A percentile compares a stretch with the other conserved stretches of the same genome.
These are phyloP conservation scores for Colletotrichum graminicola DNA, from an alignment of 2,329 filamentous ascomycete species.

Conservation along the genomic window DNA sequence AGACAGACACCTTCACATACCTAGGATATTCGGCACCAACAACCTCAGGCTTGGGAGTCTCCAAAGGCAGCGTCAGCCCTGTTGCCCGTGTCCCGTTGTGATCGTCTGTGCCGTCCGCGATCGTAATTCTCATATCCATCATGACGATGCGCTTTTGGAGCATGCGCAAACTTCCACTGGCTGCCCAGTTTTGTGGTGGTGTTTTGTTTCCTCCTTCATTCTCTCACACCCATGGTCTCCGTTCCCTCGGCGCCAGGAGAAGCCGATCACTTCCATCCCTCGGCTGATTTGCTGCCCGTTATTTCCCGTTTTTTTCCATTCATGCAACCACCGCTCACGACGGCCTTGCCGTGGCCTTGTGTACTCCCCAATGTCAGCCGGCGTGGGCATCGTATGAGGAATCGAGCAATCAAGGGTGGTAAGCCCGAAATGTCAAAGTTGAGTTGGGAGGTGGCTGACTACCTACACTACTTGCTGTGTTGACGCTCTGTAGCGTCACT, in stretches of 20 bases:
- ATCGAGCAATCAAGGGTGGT: conserved; percentile 7
- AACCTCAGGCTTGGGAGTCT: background rate
- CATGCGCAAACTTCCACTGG: conserved; percentile 13
- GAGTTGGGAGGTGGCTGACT: conserved; percentile 24
- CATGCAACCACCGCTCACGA: conserved; percentile 27
- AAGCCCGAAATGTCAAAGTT: conserved; percentile 22
- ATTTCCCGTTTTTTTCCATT: conserved; percentile 20
- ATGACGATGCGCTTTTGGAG: conserved; percentile 13
- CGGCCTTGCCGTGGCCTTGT: conserved; percentile 15
- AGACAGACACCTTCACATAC: background rate
- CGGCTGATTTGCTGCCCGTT: conserved; percentile 20
- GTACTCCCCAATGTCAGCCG: conserved; percentile 15
- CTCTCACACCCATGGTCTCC: conserved; percentile 34
- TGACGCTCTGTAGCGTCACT: conserved; percentile 27
- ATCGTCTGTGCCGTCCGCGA: conserved; percentile 34
- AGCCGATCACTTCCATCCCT: conserved; percentile 20
- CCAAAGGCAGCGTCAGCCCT: conserved; percentile 23
- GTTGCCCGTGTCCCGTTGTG: conserved; percentile 16
- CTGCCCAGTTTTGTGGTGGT: background rate
- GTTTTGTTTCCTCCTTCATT: conserved; percentile 30
- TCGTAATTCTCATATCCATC: background rate
- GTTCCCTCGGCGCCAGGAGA: conserved; percentile 23
- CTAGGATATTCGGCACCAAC: background rate
- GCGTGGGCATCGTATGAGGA: conserved; percentile 18
- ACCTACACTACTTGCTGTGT: conserved; percentile 6